Evolutionary conservation across 441 rosid genomes (phyloP).

Genomic region (Gossypium davidsonii): DNA sequence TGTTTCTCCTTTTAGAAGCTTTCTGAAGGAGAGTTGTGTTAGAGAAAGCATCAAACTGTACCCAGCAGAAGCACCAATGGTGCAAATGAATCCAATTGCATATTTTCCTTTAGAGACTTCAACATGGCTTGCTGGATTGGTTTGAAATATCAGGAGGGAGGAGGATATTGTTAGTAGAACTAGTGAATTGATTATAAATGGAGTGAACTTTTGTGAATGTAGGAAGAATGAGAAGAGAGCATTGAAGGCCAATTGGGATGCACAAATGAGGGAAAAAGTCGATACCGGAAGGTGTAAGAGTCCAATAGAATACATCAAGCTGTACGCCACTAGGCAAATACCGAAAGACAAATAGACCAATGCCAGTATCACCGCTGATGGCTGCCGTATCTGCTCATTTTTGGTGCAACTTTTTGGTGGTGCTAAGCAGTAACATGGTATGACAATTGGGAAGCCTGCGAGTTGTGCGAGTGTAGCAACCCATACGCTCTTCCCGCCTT

Average conservation of each 20-base stretch:
- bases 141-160: conserved; percentile 35
- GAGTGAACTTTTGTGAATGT: conserved; percentile 43
- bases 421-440: conserved; percentile 21
- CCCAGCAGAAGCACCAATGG: conserved; percentile 39
- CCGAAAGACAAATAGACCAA: conserved; percentile 30
- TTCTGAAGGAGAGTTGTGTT: background rate
- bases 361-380: background rate
- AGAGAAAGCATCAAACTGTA: conserved; percentile 15
- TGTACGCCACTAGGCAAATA: conserved; percentile 23
- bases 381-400: background rate
- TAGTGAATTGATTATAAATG: conserved; percentile 40
- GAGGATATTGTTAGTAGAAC: conserved; percentile 44
- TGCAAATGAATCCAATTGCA: conserved; percentile 38
- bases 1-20: background rate
- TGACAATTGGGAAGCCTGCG: conserved; percentile 38
- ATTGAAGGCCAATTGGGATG: conserved; percentile 44
- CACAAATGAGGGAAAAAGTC: conserved; percentile 39
- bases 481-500: conserved; percentile 35
- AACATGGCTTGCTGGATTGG: conserved; percentile 18
- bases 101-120: conserved; percentile 31
- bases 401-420: background rate
- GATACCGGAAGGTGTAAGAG: conserved; percentile 47
- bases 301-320: conserved; percentile 37
- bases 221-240: conserved; percentile 40
- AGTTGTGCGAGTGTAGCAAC: conserved; percentile 38